Base-by-base conservation (phyloP, 495 filamentous ascomycete genomes). In the Durotheca rogersii region DNA sequence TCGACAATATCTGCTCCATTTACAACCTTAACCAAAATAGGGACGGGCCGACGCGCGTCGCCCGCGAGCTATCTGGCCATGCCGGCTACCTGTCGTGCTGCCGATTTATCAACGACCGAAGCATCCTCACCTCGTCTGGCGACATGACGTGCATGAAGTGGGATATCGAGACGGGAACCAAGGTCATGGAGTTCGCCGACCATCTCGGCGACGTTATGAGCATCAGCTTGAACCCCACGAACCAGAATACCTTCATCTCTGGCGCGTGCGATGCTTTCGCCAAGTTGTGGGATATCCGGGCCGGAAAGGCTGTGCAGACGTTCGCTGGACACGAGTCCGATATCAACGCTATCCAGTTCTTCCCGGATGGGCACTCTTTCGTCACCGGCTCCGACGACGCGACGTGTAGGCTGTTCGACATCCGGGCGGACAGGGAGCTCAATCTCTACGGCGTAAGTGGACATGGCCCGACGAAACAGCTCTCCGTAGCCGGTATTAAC, bases 101-200 rank as follows among this genome's bases (percentile, higher is more conserved):
- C 61, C 87, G 93, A 34, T 98, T 98, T 70, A 96, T 97, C 79
- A 98, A 95, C 68, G 93, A 98, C 76, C 86, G 92, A 59, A 88
- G 88, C 58, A 97, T 98, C 61, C 83, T 98, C 43, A 98, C 93
- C 48, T 98, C 93, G 10, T 98, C 93, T 10, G 93, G 93, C 40
- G 93, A 98, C 65, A 98, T 98, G 94, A 98, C 93, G 38, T 98
- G 93, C 75, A 96, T 97, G 88, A 86, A 97, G 61, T 98, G 93
- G 93, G 93, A 98, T 78, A 89, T 98, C 40, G 93, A 98, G 69
- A 92, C 93, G 0, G 94, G 94, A 17, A 86, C 88, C 36, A 97
- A 97, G 77, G 88, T 96, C 10, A 95, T 90, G 60, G 93, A 98
- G 70, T 98, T 98, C 55, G 94, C 93, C 62, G 93, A 98, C 76